A percentile compares a stretch with the other conserved stretches of the same genome.
Conservation (phyloP, 2,329 filamentous ascomycete species). For the Curvularia sp. region DNA sequence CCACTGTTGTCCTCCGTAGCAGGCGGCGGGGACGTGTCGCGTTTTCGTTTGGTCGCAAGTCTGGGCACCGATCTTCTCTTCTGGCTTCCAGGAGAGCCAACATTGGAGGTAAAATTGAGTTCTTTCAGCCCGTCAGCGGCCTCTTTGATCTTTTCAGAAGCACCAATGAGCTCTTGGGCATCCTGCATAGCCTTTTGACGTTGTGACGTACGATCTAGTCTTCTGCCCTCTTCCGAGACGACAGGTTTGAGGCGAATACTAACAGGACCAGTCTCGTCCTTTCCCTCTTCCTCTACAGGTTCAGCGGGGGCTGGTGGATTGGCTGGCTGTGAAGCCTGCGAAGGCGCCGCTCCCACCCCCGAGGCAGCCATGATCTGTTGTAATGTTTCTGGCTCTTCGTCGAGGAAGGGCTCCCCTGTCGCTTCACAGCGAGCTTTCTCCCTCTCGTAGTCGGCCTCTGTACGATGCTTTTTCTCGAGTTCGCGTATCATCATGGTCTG, state of each 20-base stretch:
- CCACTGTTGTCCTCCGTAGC: constrained; percentile 23
- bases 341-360: constrained; percentile 24
- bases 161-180: constrained; percentile 47
- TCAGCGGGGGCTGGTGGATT: constrained; percentile 23
- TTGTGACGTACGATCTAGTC: constrained; percentile 70
- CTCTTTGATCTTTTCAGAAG: constrained; percentile 43
- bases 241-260: constrained; percentile 81
- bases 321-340: constrained; percentile 21
- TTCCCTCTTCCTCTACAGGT: constrained; percentile 28
- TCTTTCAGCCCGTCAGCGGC: constrained; percentile 47
- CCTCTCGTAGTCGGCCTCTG: constrained; percentile 54
- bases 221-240: constrained; percentile 80
- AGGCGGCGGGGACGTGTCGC: constrained; percentile 55
- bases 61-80: constrained; percentile 34
- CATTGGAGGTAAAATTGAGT: constrained; percentile 36
- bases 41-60: constrained; percentile 61
- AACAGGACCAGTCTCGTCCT: constrained; percentile 69
- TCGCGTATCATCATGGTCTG: constrained; percentile 86
- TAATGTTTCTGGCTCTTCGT: constrained; percentile 55
- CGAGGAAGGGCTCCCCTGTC: constrained; percentile 69
- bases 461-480: constrained; percentile 72
- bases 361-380: constrained; percentile 32
- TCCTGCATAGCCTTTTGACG: constrained; percentile 58
- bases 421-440: constrained; percentile 66
- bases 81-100: constrained; percentile 29